Base-by-base conservation (phyloP, 495 filamentous ascomycete genomes). In the Extremus antarcticus region DNA sequence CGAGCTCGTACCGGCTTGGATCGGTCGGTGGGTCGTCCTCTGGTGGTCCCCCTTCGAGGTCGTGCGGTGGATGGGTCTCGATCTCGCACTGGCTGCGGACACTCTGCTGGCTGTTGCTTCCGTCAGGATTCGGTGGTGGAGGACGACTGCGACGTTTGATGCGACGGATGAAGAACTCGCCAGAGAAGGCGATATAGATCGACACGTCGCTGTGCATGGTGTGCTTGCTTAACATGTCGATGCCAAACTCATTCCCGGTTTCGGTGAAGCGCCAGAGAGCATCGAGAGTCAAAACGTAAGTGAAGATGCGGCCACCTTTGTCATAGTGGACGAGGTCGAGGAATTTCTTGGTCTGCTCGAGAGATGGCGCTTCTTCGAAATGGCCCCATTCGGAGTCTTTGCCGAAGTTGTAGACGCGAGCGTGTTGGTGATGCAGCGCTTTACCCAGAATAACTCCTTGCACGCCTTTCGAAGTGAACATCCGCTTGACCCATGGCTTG, bases 131-230 rank as follows among this genome's bases (percentile, higher is more conserved):
- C 9, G 67, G 57, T 3, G 58, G 56, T 13, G 45, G 38, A 2
- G 59, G 52, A 1, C 61, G 58, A 38, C 63, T 46, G 2, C 49
- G 49, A 35, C 66, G 70, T 61, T 75, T 76, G n/a, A 80, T 68
- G 15, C 83, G 80, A 3, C 89, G 79, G 54, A 97, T 76, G 66
- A 95, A 94, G 67, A 97, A 97, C 67, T 97, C 91, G 16, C 91
- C 91, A 2, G 84, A 84, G 66, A 83, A 95, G 1, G 90, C 90
- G 55, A 97, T 85, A 66, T 95, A 94, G 19, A 85, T 84, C 16
- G 82, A 83, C 2, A 94, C 89, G 69, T 95, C 83, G 64, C 85
- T 89, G 64, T 97, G 91, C 85, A 97, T 90, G 25, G 86, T 94
- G 66, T 97, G 91, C 66, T 97, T 97, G 61, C 81, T 86, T 53